These are phyloP conservation scores for Solanum ossicruentum DNA, from an alignment of 257 asterid species.

Conservation along the genomic window DNA sequence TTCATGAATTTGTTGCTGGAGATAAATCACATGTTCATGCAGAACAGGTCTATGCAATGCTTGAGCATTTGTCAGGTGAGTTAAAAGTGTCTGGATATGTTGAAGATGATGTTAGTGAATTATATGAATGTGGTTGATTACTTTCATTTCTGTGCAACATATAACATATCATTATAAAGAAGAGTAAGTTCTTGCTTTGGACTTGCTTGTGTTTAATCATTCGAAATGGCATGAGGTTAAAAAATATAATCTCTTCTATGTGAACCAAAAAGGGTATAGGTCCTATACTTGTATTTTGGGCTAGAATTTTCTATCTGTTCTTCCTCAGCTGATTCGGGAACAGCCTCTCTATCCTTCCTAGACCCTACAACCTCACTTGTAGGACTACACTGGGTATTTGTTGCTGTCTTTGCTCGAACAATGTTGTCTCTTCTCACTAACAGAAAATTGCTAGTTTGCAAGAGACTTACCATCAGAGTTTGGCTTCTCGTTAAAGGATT, in stretches of 20 bases:
- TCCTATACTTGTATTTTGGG: not conserved
- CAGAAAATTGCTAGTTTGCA: not conserved
- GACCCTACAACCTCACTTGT: not conserved
- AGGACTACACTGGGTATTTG: not conserved
- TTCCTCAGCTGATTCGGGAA: not conserved
- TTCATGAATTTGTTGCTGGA: slow-evolving; percentile 48
- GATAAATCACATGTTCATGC: slow-evolving; percentile 45
- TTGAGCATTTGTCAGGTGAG: slow-evolving; percentile 34
- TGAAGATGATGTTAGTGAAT: slow-evolving; percentile 10
- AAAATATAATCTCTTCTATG: not conserved
- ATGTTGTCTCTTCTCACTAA: not conserved
- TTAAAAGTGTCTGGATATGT: slow-evolving; percentile 10
- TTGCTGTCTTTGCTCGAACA: not conserved
- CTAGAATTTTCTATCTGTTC: not conserved
- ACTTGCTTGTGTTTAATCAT: not conserved
- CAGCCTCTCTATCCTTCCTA: not conserved
- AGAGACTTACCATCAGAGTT: not conserved
- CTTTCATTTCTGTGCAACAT: not conserved
- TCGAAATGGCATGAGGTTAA: not conserved
- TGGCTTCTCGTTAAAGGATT: not conserved
- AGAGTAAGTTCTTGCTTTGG: not conserved
- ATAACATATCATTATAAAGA: not conserved
- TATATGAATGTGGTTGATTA: not conserved
- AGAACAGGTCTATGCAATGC: slow-evolving; percentile 20
- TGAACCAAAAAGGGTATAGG: not conserved